A percentile compares a stretch with the other conserved stretches of the same genome.
phyloP scores from a whole-genome alignment of 768 basidiomycete species.

The Mrakia frigida region DNA sequence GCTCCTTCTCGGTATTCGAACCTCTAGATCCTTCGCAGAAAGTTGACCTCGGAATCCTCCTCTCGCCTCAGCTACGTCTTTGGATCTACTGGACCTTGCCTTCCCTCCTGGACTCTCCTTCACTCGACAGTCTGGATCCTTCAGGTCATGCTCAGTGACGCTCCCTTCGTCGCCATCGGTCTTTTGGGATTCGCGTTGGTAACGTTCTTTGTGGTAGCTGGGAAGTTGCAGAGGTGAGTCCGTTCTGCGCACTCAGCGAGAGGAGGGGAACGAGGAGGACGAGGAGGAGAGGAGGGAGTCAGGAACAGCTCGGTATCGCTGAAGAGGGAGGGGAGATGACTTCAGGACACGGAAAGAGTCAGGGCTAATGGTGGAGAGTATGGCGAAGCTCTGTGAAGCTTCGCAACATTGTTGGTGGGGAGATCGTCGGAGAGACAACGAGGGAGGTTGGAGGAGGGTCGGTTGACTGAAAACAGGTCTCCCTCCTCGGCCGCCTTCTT shows the following conservation, averaged over 20 bases:
- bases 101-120: slow-evolving; percentile 5
- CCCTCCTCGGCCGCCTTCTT: too few species aligned
- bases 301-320: background rate
- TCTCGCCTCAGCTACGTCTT: background rate
- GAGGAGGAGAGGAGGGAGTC: background rate
- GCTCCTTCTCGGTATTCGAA: background rate
- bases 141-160: slow-evolving; percentile 18
- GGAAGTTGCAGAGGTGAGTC: slow-evolving; percentile 10
- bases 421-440: too few species aligned
- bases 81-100: background rate
- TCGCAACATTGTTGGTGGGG: too few species aligned
- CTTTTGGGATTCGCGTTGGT: slow-evolving; percentile 19
- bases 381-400: too few species aligned
- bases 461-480: background rate
- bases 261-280: background rate
- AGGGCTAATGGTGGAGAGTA: too few species aligned
- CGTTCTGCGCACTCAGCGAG: background rate
- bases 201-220: slow-evolving; percentile 4
- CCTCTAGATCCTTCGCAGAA: background rate
- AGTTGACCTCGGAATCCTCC: background rate
- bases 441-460: background rate
- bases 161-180: slow-evolving; percentile 15
- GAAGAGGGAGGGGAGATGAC: too few species aligned
- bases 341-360: too few species aligned
- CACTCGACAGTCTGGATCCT: background rate